Percentiles rank a stretch among this genome's conserved stretches.
Evolutionary conservation across 805 yeast species (phyloP).

Genomic region (Suhomyces xylopsoci): DNA sequence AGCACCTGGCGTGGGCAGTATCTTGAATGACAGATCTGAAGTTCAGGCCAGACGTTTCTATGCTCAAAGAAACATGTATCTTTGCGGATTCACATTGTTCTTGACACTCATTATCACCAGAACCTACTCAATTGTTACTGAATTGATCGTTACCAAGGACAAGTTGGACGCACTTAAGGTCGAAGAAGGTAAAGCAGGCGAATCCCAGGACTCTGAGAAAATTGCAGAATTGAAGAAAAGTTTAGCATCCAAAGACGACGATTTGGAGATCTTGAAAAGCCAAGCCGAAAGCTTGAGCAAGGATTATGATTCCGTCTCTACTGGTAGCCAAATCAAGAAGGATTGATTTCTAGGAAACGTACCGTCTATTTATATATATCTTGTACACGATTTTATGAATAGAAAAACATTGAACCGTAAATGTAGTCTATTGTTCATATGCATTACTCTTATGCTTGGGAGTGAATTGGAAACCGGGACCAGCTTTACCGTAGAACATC

Average conservation of each 20-base stretch:
- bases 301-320: conserved; percentile 50
- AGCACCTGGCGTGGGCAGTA: conserved; percentile 18
- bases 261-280: conserved; percentile 64
- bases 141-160: conserved; percentile 64
- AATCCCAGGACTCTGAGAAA: conserved; percentile 30
- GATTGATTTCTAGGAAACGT: background rate
- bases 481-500: conserved; percentile 88
- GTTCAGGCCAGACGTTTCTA: conserved; percentile 88
- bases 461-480: conserved; percentile 67
- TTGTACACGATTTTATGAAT: background rate
- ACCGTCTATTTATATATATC: background rate
- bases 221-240: conserved; percentile 44
- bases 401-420: background rate
- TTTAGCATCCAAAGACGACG: conserved; percentile 56
- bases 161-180: conserved; percentile 41
- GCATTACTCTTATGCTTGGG: conserved; percentile 97
- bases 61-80: conserved; percentile 93
- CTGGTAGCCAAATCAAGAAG: conserved; percentile 2
- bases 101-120: conserved; percentile 80
- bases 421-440: conserved; percentile 34
- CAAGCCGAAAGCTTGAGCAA: conserved; percentile 65
- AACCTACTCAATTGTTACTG: conserved; percentile 77
- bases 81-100: conserved; percentile 93
- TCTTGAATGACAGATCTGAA: conserved; percentile 66
- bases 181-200: conserved; percentile 14